Conservation (phyloP, 2,329 filamentous ascomycete genomes). For the Fusarium verticillioides region DNA sequence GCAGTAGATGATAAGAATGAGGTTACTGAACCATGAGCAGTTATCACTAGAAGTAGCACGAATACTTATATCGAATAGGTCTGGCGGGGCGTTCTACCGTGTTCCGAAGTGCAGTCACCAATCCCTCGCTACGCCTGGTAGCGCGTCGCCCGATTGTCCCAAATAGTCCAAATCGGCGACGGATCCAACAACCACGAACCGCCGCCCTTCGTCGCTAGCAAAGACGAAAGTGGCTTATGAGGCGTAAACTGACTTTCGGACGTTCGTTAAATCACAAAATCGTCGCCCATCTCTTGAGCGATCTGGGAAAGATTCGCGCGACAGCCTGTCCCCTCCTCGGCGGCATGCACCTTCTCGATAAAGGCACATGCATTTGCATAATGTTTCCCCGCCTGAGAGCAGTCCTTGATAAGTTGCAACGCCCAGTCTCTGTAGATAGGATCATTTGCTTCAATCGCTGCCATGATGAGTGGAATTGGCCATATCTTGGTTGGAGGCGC, state of each 20-base stretch:
- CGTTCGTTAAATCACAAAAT: background rate
- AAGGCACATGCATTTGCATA: background rate
- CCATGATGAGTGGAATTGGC: background rate
- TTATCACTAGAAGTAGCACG: fast-evolving
- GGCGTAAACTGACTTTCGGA: fast-evolving
- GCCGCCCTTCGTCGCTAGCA: background rate
- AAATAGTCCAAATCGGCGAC: background rate
- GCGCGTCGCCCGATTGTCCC: background rate
- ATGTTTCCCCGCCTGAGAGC: fast-evolving
- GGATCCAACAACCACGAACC: no score
- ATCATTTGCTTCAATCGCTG: background rate
- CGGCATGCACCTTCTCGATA: background rate
- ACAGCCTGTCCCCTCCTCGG: background rate
- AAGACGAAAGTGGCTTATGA: fast-evolving
- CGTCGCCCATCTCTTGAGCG: background rate
- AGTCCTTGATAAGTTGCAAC: background rate
- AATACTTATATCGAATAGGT: background rate
- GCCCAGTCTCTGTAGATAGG: background rate
- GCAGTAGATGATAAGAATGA: background rate
- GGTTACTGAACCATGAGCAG: no score
- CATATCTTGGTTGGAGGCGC: background rate
- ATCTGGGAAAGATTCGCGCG: background rate
- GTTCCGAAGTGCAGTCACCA: background rate
- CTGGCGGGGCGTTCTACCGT: background rate
- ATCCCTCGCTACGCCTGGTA: background rate